Conservation (phyloP, 306 rosid species). For the Cicer yamashitae region DNA sequence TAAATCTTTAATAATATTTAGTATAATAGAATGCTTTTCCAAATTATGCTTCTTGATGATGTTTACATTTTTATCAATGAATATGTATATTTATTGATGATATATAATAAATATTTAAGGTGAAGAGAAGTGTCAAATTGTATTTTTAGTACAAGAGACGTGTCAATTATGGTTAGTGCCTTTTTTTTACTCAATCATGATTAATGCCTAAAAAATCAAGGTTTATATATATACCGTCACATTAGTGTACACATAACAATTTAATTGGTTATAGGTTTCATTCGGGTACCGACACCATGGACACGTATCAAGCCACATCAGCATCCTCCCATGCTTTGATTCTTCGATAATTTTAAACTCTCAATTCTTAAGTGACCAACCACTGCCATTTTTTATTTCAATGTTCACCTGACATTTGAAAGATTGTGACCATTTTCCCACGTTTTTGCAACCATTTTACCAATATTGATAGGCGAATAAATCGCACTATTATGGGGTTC, state of each 20-base stretch:
- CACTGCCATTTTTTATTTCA: neutral
- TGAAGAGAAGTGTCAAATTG: too few species aligned
- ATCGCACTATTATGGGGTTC: neutral
- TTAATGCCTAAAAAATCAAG: too few species aligned
- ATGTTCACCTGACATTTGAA: constrained; percentile 4
- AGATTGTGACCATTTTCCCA: neutral
- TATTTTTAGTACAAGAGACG: too few species aligned
- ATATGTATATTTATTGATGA: too few species aligned
- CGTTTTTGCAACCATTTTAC: constrained; percentile 5
- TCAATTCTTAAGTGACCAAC: constrained; percentile 15
- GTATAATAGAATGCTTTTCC: too few species aligned
- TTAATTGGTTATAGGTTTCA: neutral
- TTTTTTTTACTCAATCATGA: too few species aligned
- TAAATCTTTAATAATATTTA: too few species aligned
- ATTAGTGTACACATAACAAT: neutral
- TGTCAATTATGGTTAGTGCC: too few species aligned
- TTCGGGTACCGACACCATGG: neutral
- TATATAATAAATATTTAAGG: too few species aligned
- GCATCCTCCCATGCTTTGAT: neutral
- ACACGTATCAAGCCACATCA: neutral
- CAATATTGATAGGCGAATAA: neutral
- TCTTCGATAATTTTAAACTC: neutral
- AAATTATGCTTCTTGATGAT: too few species aligned
- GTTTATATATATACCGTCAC: too few species aligned
- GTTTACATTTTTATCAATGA: too few species aligned